A percentile compares a stretch with the other conserved stretches of the same genome.
phyloP scores from a whole-genome alignment of 352 stramenopile genomes.

The Phytophthora kernoviae region DNA sequence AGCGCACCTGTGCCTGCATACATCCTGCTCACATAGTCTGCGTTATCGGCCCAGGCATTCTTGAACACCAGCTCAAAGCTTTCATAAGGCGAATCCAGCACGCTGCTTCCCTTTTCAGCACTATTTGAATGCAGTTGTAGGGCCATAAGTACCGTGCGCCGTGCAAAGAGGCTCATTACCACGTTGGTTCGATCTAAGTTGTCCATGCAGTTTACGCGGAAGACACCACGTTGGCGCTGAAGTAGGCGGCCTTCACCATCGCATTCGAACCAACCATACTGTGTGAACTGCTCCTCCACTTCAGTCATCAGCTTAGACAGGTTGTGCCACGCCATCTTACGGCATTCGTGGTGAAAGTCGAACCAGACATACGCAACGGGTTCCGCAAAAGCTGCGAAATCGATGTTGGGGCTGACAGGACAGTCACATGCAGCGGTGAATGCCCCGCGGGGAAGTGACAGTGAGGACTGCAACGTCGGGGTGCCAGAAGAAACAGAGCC shows the following conservation, averaged over 20 bases:
- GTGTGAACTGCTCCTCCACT: slow-evolving; percentile 84
- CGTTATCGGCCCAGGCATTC: slow-evolving; percentile 95
- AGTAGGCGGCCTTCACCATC: slow-evolving; percentile 52
- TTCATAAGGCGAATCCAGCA: slow-evolving; percentile 69
- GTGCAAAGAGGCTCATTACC: slow-evolving; percentile 86
- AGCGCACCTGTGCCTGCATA: slow-evolving; percentile 96
- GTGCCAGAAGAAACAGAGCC: slow-evolving; percentile 10
- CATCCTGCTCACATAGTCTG: slow-evolving; percentile 93
- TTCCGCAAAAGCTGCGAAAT: slow-evolving; percentile 71
- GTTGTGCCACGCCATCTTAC: slow-evolving; percentile 93
- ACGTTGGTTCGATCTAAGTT: slow-evolving; percentile 95
- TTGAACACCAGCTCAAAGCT: slow-evolving; percentile 85
- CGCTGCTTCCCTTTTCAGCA: slow-evolving; percentile 64
- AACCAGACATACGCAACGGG: slow-evolving; percentile 91
- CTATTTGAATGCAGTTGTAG: slow-evolving; percentile 72
- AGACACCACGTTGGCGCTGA: slow-evolving; percentile 88
- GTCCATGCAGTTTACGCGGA: slow-evolving; percentile 99
- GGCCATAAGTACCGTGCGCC: slow-evolving; percentile 79
- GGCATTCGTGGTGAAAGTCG: slow-evolving; percentile 97
- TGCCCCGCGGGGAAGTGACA: slow-evolving; percentile 29
- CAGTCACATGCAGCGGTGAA: slow-evolving; percentile 19
- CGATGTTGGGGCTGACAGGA: slow-evolving; percentile 47
- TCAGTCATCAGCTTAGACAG: slow-evolving; percentile 89
- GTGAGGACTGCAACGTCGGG: slow-evolving; percentile 22
- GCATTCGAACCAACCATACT: slow-evolving; percentile 60